These are phyloP conservation scores for Carex parvula DNA, from an alignment of 176 grass and related monocot genomes.

Conservation along the genomic window DNA sequence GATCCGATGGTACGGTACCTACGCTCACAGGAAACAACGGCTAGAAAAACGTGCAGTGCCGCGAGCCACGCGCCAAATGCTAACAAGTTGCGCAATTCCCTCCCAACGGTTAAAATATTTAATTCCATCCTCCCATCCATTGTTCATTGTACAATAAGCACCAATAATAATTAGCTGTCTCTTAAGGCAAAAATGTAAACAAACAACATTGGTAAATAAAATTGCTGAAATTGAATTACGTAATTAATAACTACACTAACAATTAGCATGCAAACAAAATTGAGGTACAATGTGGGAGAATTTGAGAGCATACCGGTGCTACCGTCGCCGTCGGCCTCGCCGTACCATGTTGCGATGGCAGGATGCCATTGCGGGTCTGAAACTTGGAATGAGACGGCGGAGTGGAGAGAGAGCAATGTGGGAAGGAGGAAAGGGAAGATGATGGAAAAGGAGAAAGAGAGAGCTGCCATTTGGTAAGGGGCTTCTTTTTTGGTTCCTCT, in stretches of 20 bases:
- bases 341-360: conserved; percentile 96
- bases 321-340: conserved; percentile 80
- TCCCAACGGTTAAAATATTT: conserved; percentile 17
- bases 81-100: conserved; percentile 21
- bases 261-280: neutral
- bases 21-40: conserved; percentile 28
- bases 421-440: conserved; percentile 10
- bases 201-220: neutral
- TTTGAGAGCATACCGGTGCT: conserved; percentile 59
- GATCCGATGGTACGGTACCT: conserved; percentile 36
- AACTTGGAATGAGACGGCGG: conserved; percentile 7
- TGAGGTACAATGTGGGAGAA: conserved; percentile 3
- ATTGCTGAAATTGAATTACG: neutral
- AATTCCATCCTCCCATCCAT: neutral
- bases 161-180: too few relatives aligned
- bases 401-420: conserved; percentile 23
- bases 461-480: conserved; percentile 18
- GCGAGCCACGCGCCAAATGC: conserved; percentile 18
- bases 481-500: conserved; percentile 6
- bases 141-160: too few relatives aligned
- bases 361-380: conserved; percentile 75
- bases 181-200: too few relatives aligned
- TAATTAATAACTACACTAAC: neutral
- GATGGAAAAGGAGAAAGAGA: conserved; percentile 25
- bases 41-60: conserved; percentile 32